A percentile compares a stretch with the other conserved stretches of the same genome.
phyloP scores from a whole-genome alignment of 2,329 filamentous ascomycete genomes.

The Aspergillus sp. region DNA sequence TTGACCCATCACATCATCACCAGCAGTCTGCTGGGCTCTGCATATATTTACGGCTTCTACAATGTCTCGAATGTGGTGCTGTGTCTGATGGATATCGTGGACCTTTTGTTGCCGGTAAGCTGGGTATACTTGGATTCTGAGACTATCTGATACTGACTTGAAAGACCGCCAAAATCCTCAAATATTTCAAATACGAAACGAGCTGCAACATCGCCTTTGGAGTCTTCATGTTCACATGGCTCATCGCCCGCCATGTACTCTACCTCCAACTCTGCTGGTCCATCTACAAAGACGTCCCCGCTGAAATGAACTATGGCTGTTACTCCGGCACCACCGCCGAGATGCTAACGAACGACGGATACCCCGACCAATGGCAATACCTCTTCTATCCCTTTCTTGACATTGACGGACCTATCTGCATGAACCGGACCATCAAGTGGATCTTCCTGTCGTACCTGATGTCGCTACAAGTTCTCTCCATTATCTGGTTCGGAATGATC shows the following conservation, averaged over 20 bases:
- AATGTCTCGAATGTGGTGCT: slow-evolving; percentile 84
- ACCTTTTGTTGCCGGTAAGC: slow-evolving; percentile 76
- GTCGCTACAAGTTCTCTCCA: slow-evolving; percentile 68
- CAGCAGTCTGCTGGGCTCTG: slow-evolving; percentile 67
- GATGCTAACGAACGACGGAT: slow-evolving; percentile 27
- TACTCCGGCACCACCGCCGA: slow-evolving; percentile 50
- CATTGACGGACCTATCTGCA: slow-evolving; percentile 70
- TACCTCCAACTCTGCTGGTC: slow-evolving; percentile 79
- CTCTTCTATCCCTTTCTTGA: slow-evolving; percentile 68
- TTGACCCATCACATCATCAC: slow-evolving; percentile 91
- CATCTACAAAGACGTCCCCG: slow-evolving; percentile 60
- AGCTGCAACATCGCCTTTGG: slow-evolving; percentile 79
- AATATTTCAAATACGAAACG: slow-evolving; percentile 71
- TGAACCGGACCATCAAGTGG: slow-evolving; percentile 66
- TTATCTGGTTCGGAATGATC: slow-evolving; percentile 89
- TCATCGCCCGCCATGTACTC: slow-evolving; percentile 71
- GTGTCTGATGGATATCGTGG: slow-evolving; percentile 88
- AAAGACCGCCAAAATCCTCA: slow-evolving; percentile 84
- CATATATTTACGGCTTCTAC: slow-evolving; percentile 80
- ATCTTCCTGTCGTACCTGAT: slow-evolving; percentile 71
- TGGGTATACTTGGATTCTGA: not conserved
- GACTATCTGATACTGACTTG: slow-evolving; percentile 6
- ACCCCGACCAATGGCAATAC: slow-evolving; percentile 48
- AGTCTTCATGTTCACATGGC: slow-evolving; percentile 79
- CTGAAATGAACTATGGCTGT: slow-evolving; percentile 61